Percentiles rank a stretch among this genome's conserved stretches.
phyloP scores from a whole-genome alignment of 805 yeast species.

The Saturnispora saitoi region DNA sequence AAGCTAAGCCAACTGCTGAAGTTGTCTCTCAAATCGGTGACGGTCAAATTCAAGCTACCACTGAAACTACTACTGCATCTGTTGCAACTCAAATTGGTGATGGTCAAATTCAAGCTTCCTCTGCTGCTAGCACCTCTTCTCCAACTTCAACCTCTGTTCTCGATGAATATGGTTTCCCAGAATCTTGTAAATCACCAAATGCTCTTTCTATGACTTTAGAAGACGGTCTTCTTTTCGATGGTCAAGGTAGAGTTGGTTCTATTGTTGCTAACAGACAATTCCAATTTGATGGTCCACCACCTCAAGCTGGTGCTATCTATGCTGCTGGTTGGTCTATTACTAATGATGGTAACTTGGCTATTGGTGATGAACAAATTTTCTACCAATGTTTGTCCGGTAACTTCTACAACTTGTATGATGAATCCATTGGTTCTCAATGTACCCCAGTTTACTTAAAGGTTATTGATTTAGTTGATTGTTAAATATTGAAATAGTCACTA shows the following conservation, averaged over 20 bases:
- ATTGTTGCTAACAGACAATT: conserved; percentile 57
- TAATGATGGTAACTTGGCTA: conserved; percentile 39
- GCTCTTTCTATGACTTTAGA: conserved; percentile 38
- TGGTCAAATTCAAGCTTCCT: conserved; percentile 51
- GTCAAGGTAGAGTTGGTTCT: conserved; percentile 45
- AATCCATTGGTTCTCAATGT: conserved; percentile 39
- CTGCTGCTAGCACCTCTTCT: conserved; percentile 23
- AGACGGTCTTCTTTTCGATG: conserved; percentile 35
- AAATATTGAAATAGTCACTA: conserved; percentile 8
- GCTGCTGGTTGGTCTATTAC: conserved; percentile 47
- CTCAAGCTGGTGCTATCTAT: conserved; percentile 49
- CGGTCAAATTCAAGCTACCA: background rate
- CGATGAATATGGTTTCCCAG: conserved; percentile 19
- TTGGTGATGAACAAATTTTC: conserved; percentile 41
- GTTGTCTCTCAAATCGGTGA: background rate
- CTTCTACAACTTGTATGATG: conserved; percentile 51
- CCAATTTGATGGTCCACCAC: conserved; percentile 61
- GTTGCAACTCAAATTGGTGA: conserved; percentile 39
- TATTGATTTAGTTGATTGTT: conserved; percentile 35
- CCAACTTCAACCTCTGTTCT: conserved; percentile 22
- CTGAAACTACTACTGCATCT: conserved; percentile 9
- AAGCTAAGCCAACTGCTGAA: background rate
- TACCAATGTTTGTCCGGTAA: conserved; percentile 49
- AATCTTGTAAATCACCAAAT: conserved; percentile 30
- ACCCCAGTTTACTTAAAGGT: conserved; percentile 36